Base-by-base conservation (phyloP, 805 yeast species). In the Wickerhamiella australiensis region DNA sequence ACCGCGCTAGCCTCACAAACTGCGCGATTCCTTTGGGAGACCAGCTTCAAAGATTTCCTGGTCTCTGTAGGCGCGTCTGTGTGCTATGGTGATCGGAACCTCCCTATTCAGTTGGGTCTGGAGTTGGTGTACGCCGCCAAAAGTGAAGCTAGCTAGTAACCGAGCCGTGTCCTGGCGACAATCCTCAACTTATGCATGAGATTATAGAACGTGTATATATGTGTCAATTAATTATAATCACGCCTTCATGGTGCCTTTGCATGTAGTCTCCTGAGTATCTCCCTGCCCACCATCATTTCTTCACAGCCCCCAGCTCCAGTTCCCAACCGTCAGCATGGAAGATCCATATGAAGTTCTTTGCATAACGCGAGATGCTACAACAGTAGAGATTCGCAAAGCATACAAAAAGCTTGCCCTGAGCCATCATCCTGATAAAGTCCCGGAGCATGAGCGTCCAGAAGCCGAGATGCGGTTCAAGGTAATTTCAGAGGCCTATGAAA, bases 401-500 rank as follows among this genome's bases (percentile, higher is more conserved):
- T 90, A 85, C 65, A 74, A 94, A 56, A 82, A 79, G 57, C 72
- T 86, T 45, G 97, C 97, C 9, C 71, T 90, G 36, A 69, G 71
- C 52, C 77, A 80, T 58, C 97, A 90, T 65, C 97, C 97, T 0
- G 97, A 90, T 64, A 90, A 92, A 62, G 87, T 78, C 1, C 62
- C 77, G 0, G 85, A 78, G 55, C 77, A 75, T 8, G 78, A 77
- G 20, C 70, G 92, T 52, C 80, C 72, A 13, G 76, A 69, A 17
- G 83, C 94, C 2, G 96, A 86, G 64, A 68, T 74, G 53, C 76
- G 73, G 60, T 90, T 90, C 66, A 90, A 90, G 63, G 88, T 82
- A 57, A 76, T 90, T 51, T 75, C 81, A 17, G 82, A 81, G 53
- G 97, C 97, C 0, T 90, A 90, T 62, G 95, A 86, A 61, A 69